Evolutionary conservation across 2,329 filamentous ascomycete genomes (phyloP), one percentile per base, ranked within the genome.

Genomic region (Aspergillus quadricinctus): DNA sequence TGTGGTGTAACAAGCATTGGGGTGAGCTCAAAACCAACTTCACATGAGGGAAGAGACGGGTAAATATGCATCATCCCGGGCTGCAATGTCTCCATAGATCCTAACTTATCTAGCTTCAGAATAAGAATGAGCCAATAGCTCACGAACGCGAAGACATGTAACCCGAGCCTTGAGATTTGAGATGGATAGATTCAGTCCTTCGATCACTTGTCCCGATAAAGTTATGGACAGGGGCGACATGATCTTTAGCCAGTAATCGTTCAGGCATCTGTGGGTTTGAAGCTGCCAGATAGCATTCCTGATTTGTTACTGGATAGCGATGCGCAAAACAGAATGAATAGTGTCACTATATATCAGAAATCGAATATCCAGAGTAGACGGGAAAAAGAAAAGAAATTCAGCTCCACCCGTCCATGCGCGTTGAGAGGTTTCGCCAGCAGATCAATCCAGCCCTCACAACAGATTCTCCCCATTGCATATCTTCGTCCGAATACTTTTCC

Each of bases 171-270:
- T 48, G 46, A n/a, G n/a, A 53, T 56, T 57, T 58, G 54, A 43
- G 56, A 60, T 58, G 55, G 59, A 60, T 61, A 53, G 49, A 57
- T 51, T 57, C 48, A 45, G 14, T 17, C 14, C 5, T 57, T 58
- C 56, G 56, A 57, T 57, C 50, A 46, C 53, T 56, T 49, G 53
- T 54, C 52, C 46, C 52, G 27, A 57, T 51, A 57, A 48, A 55
- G 49, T 31, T 55, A 31, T 51, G 52, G 55, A 45, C 57, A 48
- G 57, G 41, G 53, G 48, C 52, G 55, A 55, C 55, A 57, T 45
- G 55, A 57, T 52, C 54, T 35, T 10, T 14, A 51, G 52, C 23
- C 28, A 35, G 23, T 27, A 23, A 23, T 25, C 23, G 5, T 10
- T 27, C 46, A 4, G 46, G 28, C 23, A 43, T 49, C 37, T 19